Evolutionary conservation across 305 asterid species (phyloP), one percentile per base, ranked within the genome.

Genomic region (Salvia sclarea): DNA sequence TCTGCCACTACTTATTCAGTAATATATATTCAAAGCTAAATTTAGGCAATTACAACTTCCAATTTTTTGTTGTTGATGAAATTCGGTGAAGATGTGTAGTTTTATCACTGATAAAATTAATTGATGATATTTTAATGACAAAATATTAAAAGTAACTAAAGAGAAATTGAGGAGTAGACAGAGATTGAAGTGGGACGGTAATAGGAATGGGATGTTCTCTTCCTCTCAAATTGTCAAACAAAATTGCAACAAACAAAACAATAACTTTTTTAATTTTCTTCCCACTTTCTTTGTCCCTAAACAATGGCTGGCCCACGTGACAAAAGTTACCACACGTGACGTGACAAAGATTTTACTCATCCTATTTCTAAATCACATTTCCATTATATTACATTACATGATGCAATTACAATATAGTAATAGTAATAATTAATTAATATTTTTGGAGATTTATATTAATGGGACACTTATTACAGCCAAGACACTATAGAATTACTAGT

Each of bases 281-380:
- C 21, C 49, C 45, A 52, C 12, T 3, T 60, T 8, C 43, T 64
- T 41, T 43, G 48, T 52, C 61, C 63, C 65, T 8, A 30, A 44
- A 41, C 47, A 49, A 40, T 70, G 64, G 66, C 57, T 65, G 74
- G 59, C 13, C 45, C 52, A 38, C 61, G 33, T 44, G 17, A 38
- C 52, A 21, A 61, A 61, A 40, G 37, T 38, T 17, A 30, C 33
- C 22, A 13, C 64, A 55, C 25, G 53, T 57, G 48, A 70, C 54
- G 25, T 16, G 47, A 25, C 56, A 14, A 60, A 28, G 8, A 38
- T 37, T 12, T 20, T 30, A 12, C 31, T 50, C 31, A 20, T 21
- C 33, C 8, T 50, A 21, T 47, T 17, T 37, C 41, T 8, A 37
- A 37, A 37, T 37, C 41, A 1, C 12, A 5, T 7, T 45, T 7